Conservation (phyloP, 2,329 filamentous ascomycete genomes). For the Monosporascus ibericus region DNA sequence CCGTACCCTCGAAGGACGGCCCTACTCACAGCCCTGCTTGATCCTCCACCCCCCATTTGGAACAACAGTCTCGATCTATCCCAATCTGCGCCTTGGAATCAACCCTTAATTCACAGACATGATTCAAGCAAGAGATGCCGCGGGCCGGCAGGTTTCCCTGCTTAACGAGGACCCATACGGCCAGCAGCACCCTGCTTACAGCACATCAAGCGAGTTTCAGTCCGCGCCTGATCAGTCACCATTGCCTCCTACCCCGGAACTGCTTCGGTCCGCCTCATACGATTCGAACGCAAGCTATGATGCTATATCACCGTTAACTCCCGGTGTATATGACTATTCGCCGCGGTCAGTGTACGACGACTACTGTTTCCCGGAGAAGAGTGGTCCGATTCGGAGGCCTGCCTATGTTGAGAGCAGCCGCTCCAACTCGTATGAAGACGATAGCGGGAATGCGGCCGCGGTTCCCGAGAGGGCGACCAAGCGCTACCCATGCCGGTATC, state of each 20-base stretch:
- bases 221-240: slow-evolving; percentile 34
- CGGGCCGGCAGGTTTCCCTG: slow-evolving; percentile 52
- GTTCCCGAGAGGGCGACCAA: slow-evolving; percentile 47
- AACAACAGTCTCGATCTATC: too few relatives aligned
- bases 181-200: slow-evolving; percentile 24
- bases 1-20: not conserved
- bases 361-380: slow-evolving; percentile 22
- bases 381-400: slow-evolving; percentile 33
- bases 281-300: slow-evolving; percentile 54
- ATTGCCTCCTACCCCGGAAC: slow-evolving; percentile 47
- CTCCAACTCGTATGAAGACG: slow-evolving; percentile 47
- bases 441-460: slow-evolving; percentile 35
- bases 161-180: slow-evolving; percentile 47
- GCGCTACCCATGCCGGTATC: slow-evolving; percentile 69
- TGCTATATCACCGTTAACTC: slow-evolving; percentile 50
- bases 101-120: slow-evolving; percentile 15
- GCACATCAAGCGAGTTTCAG: slow-evolving; percentile 31
- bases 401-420: slow-evolving; percentile 37
- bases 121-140: slow-evolving; percentile 52
- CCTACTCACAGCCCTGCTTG: not conserved
- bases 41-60: not conserved
- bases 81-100: not conserved
- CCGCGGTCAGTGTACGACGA: slow-evolving; percentile 32
- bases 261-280: slow-evolving; percentile 56
- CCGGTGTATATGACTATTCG: slow-evolving; percentile 39